Evolutionary conservation across 2,329 filamentous ascomycete species (phyloP).

Genomic region (Colletotrichum shisoi): DNA sequence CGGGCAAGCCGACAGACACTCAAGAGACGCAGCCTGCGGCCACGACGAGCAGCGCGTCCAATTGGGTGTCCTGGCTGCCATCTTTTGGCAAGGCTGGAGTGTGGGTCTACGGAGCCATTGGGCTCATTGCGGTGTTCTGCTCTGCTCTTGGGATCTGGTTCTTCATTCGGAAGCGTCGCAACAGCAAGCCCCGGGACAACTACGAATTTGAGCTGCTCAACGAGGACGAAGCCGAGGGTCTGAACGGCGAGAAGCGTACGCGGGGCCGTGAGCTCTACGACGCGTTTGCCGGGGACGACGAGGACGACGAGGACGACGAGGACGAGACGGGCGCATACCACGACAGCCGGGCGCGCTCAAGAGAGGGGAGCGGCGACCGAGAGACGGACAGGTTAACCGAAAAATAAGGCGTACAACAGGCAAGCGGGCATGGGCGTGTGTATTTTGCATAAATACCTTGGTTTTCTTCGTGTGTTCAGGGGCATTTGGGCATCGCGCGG

Average conservation of each 20-base stretch:
- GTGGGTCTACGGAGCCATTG: slow-evolving; percentile 90
- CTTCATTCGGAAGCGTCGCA: slow-evolving; percentile 78
- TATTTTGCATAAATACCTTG: slow-evolving; percentile 35
- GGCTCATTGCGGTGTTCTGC: slow-evolving; percentile 87
- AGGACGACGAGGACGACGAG: slow-evolving; percentile 79
- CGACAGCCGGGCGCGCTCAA: slow-evolving; percentile 39
- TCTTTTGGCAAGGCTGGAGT: slow-evolving; percentile 88
- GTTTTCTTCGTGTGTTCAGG: slow-evolving; percentile 34
- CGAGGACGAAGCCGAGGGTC: slow-evolving; percentile 74
- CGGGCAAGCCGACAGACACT: slow-evolving; percentile 46
- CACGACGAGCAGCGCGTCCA: slow-evolving; percentile 65
- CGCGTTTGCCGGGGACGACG: slow-evolving; percentile 88
- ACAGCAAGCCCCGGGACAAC: slow-evolving; percentile 77
- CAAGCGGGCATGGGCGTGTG: slow-evolving; percentile 31
- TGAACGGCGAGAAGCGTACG: slow-evolving; percentile 62
- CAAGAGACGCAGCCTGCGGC: slow-evolving; percentile 50
- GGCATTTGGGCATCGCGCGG: slow-evolving; percentile 42
- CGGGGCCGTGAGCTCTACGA: slow-evolving; percentile 93
- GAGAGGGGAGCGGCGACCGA: slow-evolving; percentile 35
- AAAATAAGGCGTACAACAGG: slow-evolving; percentile 37
- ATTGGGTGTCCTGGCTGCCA: slow-evolving; percentile 86
- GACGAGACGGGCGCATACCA: slow-evolving; percentile 56
- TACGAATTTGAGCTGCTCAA: slow-evolving; percentile 96
- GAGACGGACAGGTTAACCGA: slow-evolving; percentile 37
- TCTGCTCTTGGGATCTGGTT: slow-evolving; percentile 81